phyloP scores from a whole-genome alignment of 106 monocot genomes.

The Phalaenopsis equestris region DNA sequence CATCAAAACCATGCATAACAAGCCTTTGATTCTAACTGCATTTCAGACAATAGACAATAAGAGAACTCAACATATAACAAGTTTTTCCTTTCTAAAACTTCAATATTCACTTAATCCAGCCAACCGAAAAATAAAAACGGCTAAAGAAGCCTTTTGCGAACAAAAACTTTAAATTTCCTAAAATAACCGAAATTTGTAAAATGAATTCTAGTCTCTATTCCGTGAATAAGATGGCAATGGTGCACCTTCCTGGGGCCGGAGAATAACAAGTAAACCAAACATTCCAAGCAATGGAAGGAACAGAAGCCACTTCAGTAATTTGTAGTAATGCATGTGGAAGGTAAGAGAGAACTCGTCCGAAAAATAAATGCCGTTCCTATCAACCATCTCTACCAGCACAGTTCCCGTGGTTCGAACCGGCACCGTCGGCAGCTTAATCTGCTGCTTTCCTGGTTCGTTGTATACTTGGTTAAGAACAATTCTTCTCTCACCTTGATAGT shows the following conservation, averaged over 20 bases:
- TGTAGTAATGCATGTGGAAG: slow-evolving; percentile 96
- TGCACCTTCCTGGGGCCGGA: slow-evolving; percentile 82
- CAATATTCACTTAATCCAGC: too few species aligned
- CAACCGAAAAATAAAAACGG: too few species aligned
- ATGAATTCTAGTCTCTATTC: slow-evolving; percentile 42
- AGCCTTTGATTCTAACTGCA: too few species aligned
- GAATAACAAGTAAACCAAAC: slow-evolving; percentile 84
- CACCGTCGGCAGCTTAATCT: slow-evolving; percentile 84
- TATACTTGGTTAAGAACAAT: slow-evolving; percentile 51
- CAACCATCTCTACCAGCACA: slow-evolving; percentile 93
- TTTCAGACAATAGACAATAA: too few species aligned
- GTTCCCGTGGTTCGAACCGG: slow-evolving; percentile 91
- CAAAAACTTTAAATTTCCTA: neutral
- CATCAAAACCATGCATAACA: too few species aligned
- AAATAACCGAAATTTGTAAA: neutral
- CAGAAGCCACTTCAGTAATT: slow-evolving; percentile 91
- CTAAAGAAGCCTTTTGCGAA: too few species aligned
- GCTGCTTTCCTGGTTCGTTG: slow-evolving; percentile 67
- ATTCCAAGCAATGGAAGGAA: slow-evolving; percentile 87
- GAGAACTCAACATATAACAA: too few species aligned
- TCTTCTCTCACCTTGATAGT: slow-evolving; percentile 88
- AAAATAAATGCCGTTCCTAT: slow-evolving; percentile 89
- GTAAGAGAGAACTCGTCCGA: slow-evolving; percentile 95
- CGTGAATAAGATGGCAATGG: slow-evolving; percentile 86
- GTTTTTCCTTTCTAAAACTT: too few species aligned